Base-by-base conservation (phyloP, 1,139 yeast species). In the Candida labiduridarum region DNA sequence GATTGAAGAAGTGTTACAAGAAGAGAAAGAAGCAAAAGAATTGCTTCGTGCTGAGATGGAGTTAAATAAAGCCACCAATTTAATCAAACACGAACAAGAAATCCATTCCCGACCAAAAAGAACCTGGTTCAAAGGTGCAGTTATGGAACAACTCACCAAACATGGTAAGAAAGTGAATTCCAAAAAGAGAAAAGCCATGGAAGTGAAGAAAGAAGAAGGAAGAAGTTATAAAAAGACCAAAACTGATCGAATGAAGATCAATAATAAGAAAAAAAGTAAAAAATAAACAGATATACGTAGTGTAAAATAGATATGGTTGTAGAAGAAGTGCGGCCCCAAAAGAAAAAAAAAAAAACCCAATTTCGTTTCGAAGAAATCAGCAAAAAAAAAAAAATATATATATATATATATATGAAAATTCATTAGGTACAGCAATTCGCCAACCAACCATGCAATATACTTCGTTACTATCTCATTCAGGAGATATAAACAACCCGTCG, bases 31-130 rank as follows among this genome's bases (percentile, higher is more conserved):
- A 57, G 96, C 89, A 59, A 92, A 92, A 68, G 94, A 90, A 64
- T 74, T 94, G 45, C 69, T 89, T 39, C 83, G 82, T 54, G 98
- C 98, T 1, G 99, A 94, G 72, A 87, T 91, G 87, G 96, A 94
- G 65, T 69, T 94, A 49, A 82, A 80, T 57, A 90, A 89, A 68
- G 96, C 96, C 51, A 86, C 87, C 59, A 94, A 94, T 66, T 63
- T 94, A 62, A 73, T 95, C 59, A 87, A 82, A 62, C 91, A 89
- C 62, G 83, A 83, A 56, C 82, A 82, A 49, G 99, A 94, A 67
- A 94, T 94, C 63, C 82, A 83, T 58, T 75, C 96, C 1, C 81
- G 98, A 63, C 99, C 99, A 31, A 90, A 83, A 71, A 84, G 99
- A 73, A 94, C 99, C 0, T 94, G 99, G 99, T 94, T 94, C 69